Evolutionary conservation across 129 eudicot species (phyloP).

Genomic region (Apium graveolens): DNA sequence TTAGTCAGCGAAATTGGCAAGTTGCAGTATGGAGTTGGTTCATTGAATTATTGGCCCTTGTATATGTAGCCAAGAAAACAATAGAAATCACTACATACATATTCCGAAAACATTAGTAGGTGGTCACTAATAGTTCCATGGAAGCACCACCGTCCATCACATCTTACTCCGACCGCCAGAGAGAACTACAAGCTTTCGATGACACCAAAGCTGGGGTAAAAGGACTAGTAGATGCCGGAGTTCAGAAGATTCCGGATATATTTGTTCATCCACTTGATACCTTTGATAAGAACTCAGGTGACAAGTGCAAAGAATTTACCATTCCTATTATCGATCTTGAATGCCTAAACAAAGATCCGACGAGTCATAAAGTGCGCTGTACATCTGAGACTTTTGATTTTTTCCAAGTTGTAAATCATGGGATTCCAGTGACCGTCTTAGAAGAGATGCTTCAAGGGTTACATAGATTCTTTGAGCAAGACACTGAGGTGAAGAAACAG

Average conservation of each 20-base stretch:
- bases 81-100: neutral
- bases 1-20: neutral
- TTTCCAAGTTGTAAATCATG: constrained; percentile 40
- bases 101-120: neutral
- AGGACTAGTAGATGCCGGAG: neutral
- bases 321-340: constrained; percentile 29
- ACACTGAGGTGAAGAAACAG: constrained; percentile 12
- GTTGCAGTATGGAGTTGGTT: neutral
- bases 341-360: neutral
- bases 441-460: constrained; percentile 21
- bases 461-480: constrained; percentile 16
- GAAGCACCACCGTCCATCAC: neutral
- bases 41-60: neutral
- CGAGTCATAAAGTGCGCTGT: constrained; percentile 8
- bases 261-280: constrained; percentile 10
- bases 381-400: constrained; percentile 27
- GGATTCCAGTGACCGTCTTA: constrained; percentile 25
- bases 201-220: constrained; percentile 11
- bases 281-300: neutral
- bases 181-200: neutral
- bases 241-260: constrained; percentile 9
- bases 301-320: neutral
- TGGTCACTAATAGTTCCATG: neutral
- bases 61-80: neutral
- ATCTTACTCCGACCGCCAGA: neutral